These are phyloP conservation scores for Melaleuca quinquenervia DNA, from an alignment of 345 rosid species.

Conservation along the genomic window DNA sequence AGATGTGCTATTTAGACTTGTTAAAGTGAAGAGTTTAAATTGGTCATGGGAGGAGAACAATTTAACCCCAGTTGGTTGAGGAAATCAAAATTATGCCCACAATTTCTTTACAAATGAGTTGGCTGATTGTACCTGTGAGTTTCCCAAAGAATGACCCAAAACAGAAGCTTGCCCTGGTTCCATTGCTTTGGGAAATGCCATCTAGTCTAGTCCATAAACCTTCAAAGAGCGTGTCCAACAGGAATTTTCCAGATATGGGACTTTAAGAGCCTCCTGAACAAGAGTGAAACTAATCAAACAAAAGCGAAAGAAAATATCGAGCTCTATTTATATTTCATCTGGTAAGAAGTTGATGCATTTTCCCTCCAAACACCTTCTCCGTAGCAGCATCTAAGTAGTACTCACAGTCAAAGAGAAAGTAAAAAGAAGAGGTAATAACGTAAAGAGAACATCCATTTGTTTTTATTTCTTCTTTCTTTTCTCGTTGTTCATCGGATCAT, in stretches of 20 bases:
- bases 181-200: background rate
- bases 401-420: background rate
- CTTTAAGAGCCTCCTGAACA: background rate
- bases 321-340: background rate
- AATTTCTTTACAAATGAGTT: background rate
- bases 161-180: background rate
- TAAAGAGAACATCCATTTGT: background rate
- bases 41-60: background rate
- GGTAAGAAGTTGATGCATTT: background rate
- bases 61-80: background rate
- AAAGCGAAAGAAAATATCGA: background rate
- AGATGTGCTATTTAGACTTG: background rate
- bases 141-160: background rate
- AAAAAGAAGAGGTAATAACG: background rate
- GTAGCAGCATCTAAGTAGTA: background rate
- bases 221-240: background rate
- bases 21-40: background rate
- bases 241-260: background rate
- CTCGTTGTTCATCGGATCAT: background rate
- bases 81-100: background rate
- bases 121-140: background rate
- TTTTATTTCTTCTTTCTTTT: background rate
- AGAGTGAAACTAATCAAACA: background rate
- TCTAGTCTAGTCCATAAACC: background rate
- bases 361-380: background rate